phyloP scores from a whole-genome alignment of 116 monocot species.

The Trichopus zeylanicus region DNA sequence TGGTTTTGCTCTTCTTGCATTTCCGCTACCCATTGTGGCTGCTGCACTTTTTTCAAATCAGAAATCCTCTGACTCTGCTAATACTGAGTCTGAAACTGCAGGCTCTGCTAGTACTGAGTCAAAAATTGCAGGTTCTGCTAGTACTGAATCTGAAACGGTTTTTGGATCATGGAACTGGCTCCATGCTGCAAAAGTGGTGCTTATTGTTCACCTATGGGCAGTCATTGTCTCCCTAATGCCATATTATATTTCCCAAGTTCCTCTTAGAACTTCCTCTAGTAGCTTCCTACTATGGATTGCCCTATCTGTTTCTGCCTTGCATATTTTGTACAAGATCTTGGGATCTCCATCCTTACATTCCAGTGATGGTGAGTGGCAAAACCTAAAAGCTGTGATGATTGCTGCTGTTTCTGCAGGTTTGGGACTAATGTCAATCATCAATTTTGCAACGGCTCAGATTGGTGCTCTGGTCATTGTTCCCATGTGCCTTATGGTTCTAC shows the following conservation, averaged over 20 bases:
- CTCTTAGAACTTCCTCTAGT: constrained; percentile 12
- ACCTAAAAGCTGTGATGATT: constrained; percentile 58
- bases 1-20: constrained; percentile 62
- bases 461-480: constrained; percentile 75
- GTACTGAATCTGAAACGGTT: background rate
- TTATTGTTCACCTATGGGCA: constrained; percentile 67
- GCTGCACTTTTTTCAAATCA: constrained; percentile 53
- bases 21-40: constrained; percentile 73
- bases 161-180: constrained; percentile 64
- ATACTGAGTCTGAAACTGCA: background rate
- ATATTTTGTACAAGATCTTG: constrained; percentile 21
- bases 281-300: constrained; percentile 42
- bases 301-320: constrained; percentile 21
- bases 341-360: constrained; percentile 22
- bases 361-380: constrained; percentile 31
- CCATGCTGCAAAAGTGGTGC: constrained; percentile 47
- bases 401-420: constrained; percentile 45
- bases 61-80: background rate
- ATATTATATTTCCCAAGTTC: constrained; percentile 38
- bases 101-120: background rate
- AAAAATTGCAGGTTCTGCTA: background rate
- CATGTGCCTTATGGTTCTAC: constrained; percentile 55
- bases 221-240: constrained; percentile 50
- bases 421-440: constrained; percentile 84
- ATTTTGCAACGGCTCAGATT: constrained; percentile 75